These are phyloP conservation scores for Dryas drummondii DNA, from an alignment of 306 rosid genomes.

Conservation along the genomic window DNA sequence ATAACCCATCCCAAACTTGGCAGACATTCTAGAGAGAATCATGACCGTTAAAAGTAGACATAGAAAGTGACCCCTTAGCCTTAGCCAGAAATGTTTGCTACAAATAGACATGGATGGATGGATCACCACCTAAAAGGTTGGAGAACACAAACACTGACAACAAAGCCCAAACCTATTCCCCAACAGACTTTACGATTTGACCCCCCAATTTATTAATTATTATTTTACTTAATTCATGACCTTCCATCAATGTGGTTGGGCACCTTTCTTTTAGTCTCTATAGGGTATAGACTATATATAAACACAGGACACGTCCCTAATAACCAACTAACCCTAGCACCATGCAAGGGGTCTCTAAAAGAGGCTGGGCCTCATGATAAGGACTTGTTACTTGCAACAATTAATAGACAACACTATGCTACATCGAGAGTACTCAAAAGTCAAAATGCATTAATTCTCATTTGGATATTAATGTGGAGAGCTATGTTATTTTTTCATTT, in stretches of 20 bases:
- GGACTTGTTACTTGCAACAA: too few species aligned
- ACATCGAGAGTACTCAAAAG: background rate
- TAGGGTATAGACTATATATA: too few species aligned
- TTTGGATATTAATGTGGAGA: too few species aligned
- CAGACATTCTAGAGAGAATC: conserved; percentile 5
- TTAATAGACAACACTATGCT: too few species aligned
- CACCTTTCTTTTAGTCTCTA: background rate
- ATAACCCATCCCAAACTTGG: background rate
- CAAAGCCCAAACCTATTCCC: background rate
- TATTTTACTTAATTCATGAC: conserved; percentile 1
- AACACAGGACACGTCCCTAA: too few species aligned
- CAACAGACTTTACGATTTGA: conserved; percentile 12
- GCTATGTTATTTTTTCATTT: too few species aligned
- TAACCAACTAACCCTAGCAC: background rate
- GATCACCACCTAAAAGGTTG: background rate
- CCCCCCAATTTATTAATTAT: background rate
- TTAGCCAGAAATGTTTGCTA: conserved; percentile 15
- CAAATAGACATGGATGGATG: background rate
- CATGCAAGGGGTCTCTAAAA: background rate
- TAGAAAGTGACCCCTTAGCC: conserved; percentile 17
- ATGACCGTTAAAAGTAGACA: background rate
- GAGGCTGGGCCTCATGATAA: background rate
- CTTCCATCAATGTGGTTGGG: background rate
- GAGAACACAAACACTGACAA: conserved; percentile 6
- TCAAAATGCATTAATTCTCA: background rate